Conservation (phyloP, 169 alveolate genomes). For the Theileria luwenshuni region DNA sequence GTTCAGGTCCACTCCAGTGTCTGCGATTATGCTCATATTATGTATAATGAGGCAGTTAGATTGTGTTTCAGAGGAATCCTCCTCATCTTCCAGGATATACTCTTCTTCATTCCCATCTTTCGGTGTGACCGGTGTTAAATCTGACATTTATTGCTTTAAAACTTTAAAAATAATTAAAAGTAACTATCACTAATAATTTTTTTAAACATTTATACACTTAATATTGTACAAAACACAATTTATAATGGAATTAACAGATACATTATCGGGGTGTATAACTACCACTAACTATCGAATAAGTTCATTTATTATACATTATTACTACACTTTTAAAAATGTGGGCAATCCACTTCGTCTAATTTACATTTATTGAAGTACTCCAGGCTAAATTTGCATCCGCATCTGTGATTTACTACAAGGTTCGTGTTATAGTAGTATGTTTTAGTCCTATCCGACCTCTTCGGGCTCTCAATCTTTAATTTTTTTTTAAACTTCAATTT, state of each 20-base stretch:
- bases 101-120: conserved; percentile 8
- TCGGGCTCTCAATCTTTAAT: conserved; percentile 45
- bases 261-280: no score
- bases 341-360: conserved; percentile 59
- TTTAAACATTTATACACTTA: no score
- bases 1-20: conserved; percentile 66
- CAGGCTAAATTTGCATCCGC: conserved; percentile 67
- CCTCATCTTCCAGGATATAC: not conserved
- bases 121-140: no score
- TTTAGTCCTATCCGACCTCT: conserved; percentile 54
- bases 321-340: conserved; percentile 53
- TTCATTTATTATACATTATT: no score
- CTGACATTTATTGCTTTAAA: no score
- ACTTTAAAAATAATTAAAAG: no score
- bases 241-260: no score
- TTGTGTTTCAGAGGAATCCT: not conserved
- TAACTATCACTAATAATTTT: no score
- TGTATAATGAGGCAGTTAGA: conserved; percentile 66
- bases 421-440: conserved; percentile 69
- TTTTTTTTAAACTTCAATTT: not conserved
- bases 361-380: conserved; percentile 32
- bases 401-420: conserved; percentile 60
- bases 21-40: conserved; percentile 71
- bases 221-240: no score
- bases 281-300: no score